phyloP scores from a whole-genome alignment of 192 early-diverging fungal genomes.

The Backusella macrospora region DNA sequence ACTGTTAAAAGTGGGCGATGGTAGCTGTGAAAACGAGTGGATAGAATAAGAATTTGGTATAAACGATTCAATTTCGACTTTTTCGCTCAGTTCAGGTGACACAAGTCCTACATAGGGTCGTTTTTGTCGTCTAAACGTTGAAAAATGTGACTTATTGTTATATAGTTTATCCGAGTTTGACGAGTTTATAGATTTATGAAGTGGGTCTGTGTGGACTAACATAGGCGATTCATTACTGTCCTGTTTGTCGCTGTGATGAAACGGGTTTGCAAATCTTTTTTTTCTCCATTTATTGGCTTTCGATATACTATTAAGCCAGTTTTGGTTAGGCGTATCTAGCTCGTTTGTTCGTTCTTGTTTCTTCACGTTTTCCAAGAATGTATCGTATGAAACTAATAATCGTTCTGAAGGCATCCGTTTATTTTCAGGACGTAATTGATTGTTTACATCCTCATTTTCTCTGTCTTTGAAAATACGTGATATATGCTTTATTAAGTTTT shows the following conservation, averaged over 20 bases:
- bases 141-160: background rate
- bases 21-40: background rate
- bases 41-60: conserved; percentile 3
- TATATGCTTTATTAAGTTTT: background rate
- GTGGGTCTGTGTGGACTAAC: background rate
- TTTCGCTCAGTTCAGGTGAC: background rate
- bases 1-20: background rate
- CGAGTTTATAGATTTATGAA: background rate
- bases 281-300: conserved; percentile 4
- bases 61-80: background rate
- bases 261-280: background rate
- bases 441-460: background rate
- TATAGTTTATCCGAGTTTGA: background rate
- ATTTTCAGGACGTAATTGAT: background rate
- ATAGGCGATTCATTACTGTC: background rate
- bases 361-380: conserved; percentile 3
- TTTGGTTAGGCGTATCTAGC: background rate
- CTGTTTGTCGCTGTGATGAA: background rate
- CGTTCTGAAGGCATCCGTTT: conserved; percentile 1
- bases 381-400: background rate
- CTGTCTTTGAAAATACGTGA: conserved; percentile 4
- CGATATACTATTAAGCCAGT: conserved; percentile 3
- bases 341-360: background rate
- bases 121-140: conserved; percentile 1
- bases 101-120: background rate